Evolutionary conservation across 768 basidiomycete genomes (phyloP), one percentile per base, ranked within the genome.

Genomic region (Krasilnikovozyma curviuscula): DNA sequence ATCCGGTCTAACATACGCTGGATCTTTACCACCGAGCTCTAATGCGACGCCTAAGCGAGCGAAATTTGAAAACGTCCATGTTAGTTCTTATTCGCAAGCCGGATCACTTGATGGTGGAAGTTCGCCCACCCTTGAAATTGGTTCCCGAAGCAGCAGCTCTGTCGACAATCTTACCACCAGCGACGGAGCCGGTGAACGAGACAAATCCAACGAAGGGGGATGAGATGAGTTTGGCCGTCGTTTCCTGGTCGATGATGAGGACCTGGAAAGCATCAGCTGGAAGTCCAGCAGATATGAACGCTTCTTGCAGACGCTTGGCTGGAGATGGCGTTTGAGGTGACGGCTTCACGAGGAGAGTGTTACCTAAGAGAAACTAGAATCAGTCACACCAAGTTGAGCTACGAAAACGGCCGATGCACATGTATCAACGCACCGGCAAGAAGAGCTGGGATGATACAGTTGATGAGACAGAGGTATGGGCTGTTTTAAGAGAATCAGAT

Each of bases 1-100:
- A 62, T 95, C 91, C 2, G 73, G 66, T 21, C 86, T 70, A 6
- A 98, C 88, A 59, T 95, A 98, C 2, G 91, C 93, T 2, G 93
- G 86, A 59, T 98, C 93, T 64, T 98, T 97, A 1, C 93, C 93
- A 2, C 93, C 93, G 14, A 98, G 75, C 81, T 93, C 88, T 28
- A 93, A 69, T 0, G 73, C 83, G 16, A 86, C 81, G 5, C 83
- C n/a, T n/a, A n/a, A n/a, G n/a, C n/a, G n/a, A n/a, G n/a, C n/a
- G n/a, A n/a, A n/a, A n/a, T n/a, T n/a, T n/a, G n/a, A n/a, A n/a
- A n/a, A n/a, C n/a, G n/a, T n/a, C n/a, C n/a, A n/a, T n/a, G n/a
- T n/a, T n/a, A n/a, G n/a, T n/a, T n/a, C n/a, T n/a, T n/a, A n/a
- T n/a, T n/a, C n/a, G n/a, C n/a, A n/a, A n/a, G n/a, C n/a, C n/a